Percentiles rank a stretch among this genome's conserved stretches.
Evolutionary conservation across 116 monocot genomes (phyloP).

Genomic region (Zostera marina): DNA sequence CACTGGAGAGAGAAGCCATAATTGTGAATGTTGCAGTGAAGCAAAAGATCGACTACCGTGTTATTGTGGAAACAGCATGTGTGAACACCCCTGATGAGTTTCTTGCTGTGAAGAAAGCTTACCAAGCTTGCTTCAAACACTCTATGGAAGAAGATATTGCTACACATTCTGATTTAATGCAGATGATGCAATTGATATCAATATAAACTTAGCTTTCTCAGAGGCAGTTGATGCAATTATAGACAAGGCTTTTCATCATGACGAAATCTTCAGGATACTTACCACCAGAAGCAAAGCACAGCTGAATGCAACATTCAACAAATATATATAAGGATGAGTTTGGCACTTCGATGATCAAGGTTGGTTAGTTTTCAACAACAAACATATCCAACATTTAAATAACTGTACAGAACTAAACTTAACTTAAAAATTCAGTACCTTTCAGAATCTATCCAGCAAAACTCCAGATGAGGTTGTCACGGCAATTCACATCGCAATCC

Average conservation of each 20-base stretch:
- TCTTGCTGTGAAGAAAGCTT: constrained; percentile 53
- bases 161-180: constrained; percentile 12
- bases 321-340: constrained; percentile 32
- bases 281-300: constrained; percentile 37
- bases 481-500: constrained; percentile 25
- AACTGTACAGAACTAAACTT: too few species aligned
- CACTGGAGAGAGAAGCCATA: constrained; percentile 55
- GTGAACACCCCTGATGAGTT: constrained; percentile 47
- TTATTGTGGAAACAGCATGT: constrained; percentile 61
- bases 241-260: constrained; percentile 10
- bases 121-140: constrained; percentile 48
- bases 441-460: constrained; percentile 8
- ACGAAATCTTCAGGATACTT: constrained; percentile 26
- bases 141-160: constrained; percentile 86
- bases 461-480: constrained; percentile 25
- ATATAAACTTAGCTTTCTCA: constrained; percentile 6
- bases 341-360: constrained; percentile 30
- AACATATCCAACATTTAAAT: neutral
- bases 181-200: constrained; percentile 22
- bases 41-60: constrained; percentile 33
- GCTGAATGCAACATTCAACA: constrained; percentile 32
- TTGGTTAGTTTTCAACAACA: neutral
- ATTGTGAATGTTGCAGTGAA: constrained; percentile 41
- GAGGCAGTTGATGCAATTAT: constrained; percentile 18
- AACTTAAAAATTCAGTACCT: neutral